These are phyloP conservation scores for Balamuthia mandrillaris DNA, from an alignment of 208 protist genomes.

Conservation along the genomic window DNA sequence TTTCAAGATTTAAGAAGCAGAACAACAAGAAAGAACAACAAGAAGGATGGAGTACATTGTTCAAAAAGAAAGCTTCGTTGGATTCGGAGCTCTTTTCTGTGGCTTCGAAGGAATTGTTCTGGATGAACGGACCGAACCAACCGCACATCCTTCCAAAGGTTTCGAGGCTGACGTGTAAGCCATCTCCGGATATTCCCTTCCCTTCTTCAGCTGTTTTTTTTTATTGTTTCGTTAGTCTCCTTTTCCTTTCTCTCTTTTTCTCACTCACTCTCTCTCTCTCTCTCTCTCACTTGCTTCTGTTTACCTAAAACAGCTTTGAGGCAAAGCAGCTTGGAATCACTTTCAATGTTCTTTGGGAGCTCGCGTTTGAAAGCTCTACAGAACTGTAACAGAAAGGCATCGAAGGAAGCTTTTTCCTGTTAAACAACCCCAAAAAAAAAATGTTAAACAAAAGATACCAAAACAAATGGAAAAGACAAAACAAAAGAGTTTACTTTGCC, in stretches of 20 bases:
- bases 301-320: not conserved
- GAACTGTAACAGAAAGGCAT: not conserved
- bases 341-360: not conserved
- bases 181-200: not conserved
- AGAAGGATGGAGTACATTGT: not conserved
- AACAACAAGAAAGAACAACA: not conserved
- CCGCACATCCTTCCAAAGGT: not conserved
- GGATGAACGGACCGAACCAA: constrained; percentile 16
- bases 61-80: not conserved
- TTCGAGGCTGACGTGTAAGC: not conserved
- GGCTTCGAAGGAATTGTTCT: not conserved
- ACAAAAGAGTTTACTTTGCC: not conserved
- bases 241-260: not conserved
- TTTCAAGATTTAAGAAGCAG: not conserved
- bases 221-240: not conserved
- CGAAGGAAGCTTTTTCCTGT: constrained; percentile 6
- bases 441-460: not conserved
- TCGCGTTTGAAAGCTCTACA: not conserved
- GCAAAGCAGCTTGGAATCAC: not conserved
- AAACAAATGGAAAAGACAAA: not conserved
- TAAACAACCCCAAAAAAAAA: not conserved
- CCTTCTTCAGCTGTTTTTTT: not conserved
- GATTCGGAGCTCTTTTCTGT: not conserved
- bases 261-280: not conserved
- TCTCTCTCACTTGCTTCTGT: too few relatives aligned